Base-by-base conservation (phyloP, 2,329 filamentous ascomycete genomes). In the Macroventuria anomochaeta region DNA sequence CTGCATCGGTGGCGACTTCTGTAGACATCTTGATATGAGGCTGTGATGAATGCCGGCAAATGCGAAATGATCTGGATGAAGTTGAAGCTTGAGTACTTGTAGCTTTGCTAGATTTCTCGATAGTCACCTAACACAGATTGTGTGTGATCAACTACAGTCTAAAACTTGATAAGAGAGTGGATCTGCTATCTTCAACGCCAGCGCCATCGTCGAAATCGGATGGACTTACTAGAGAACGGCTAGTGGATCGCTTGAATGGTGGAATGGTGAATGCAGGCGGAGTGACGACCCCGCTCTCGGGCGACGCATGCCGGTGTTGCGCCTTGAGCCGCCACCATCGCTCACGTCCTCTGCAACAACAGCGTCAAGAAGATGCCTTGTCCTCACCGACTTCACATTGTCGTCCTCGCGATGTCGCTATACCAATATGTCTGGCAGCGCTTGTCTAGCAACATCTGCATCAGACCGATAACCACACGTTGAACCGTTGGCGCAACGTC, bases 21-120 rank as follows among this genome's bases (percentile, higher is more conserved):
- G 65, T 66, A 33, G 70, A 68, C 69, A 73, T 73, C 12, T 40
- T 57, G 34, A 34, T 58, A 11, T 23, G 12, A n/a, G 39, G 25
- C n/a, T 37, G 26, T 32, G 18, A 33, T 20, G 17, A 32, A 39
- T 20, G 52, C 26, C 29, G 23, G 21, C 37, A 50, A 20, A 36
- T 36, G 33, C 7, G 12, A 38, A 23, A 26, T 5, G 12, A 17
- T 23, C 25, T 23, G 3, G 29, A 34, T 23, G 18, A 44, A 20
- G 40, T 15, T 39, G 26, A 2, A 38, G 26, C 15, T 17, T 7
- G 15, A 26, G 18, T 40, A 43, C 44, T 48, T 55, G 55, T 51
- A 53, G 33, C 28, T 41, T 36, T 13, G 26, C 40, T 17, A 49
- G n/a, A 34, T 44, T 40, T 42, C 39, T 53, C 46, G 29, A 43